Base-by-base conservation (phyloP, 768 basidiomycete species). In the Hypsizygus marmoreus region DNA sequence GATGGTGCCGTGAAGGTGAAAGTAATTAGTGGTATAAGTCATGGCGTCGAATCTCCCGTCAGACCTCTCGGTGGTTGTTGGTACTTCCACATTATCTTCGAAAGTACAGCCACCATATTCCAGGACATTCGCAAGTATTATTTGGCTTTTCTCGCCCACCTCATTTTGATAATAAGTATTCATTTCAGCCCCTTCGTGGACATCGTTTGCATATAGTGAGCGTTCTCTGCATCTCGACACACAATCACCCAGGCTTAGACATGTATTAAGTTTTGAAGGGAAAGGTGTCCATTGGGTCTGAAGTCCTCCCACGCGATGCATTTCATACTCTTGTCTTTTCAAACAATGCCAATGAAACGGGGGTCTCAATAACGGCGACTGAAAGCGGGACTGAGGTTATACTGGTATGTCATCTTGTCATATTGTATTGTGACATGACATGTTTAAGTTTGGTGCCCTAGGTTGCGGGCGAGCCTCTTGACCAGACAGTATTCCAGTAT, bases 1-100 rank as follows among this genome's bases (percentile, higher is more conserved):
- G 76, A 86, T 31, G 89, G 89, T 4, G 75, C 78, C 10, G 71
- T 86, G 25, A 78, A 75, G 53, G 75, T 97, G 58, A 90, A 81
- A 59, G 86, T 98, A 30, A 90, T 97, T 54, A 92, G 89, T 51
- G 95, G 95, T 4, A 86, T 84, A 62, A 89, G 90, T 48, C 82
- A 94, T 53, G 92, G 89, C 10, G 75, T 83, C 11, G 86, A 87
- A 59, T 94, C 91, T 2, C 93, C 93, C 20, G 94, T 98, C 17
- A 74, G 87, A 37, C 91, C 91, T 0, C 77, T 94, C 0, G 95
- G 95, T 10, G 95, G 95, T 4, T 95, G 93, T 66, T 95, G 91
- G 90, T 97, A 82, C 66, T 85, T 95, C 69, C 91, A 95, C 59
- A 68, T 86, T 50, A 81, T 71, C 47, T 83, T 95, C 62, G 67